phyloP scores from a whole-genome alignment of 2,329 filamentous ascomycete species.

The Colletotrichum sp. region DNA sequence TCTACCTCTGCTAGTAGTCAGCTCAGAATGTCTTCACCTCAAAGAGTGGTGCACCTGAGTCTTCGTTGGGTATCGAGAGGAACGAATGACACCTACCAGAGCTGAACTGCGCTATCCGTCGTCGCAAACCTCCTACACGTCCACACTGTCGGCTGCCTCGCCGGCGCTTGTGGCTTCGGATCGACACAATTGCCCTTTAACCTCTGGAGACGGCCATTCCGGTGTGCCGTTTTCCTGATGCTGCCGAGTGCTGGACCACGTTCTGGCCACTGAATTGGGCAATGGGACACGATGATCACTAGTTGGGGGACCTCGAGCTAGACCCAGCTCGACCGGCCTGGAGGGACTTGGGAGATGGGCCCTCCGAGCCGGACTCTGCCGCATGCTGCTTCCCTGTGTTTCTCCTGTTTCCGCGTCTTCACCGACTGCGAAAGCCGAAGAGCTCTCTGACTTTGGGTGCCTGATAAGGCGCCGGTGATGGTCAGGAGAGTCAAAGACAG shows the following conservation, averaged over 20 bases:
- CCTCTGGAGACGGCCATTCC: background rate
- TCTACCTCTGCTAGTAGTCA: background rate
- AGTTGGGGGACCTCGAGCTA: background rate
- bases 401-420: background rate
- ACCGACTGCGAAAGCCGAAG: constrained; percentile 1
- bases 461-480: background rate
- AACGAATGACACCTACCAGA: background rate
- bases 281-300: background rate
- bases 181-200: background rate
- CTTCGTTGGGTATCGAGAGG: background rate
- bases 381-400: background rate
- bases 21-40: background rate
- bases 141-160: background rate
- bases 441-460: background rate
- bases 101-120: background rate
- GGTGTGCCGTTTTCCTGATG: background rate
- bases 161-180: constrained; percentile 10
- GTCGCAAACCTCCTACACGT: background rate
- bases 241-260: background rate
- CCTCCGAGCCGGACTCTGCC: background rate
- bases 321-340: background rate
- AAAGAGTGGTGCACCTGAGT: background rate
- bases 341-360: background rate
- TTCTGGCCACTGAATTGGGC: background rate
- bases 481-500: background rate